Evolutionary conservation across 495 filamentous ascomycete genomes (phyloP), one percentile per base, ranked within the genome.

Genomic region (Penicillium turbatum): DNA sequence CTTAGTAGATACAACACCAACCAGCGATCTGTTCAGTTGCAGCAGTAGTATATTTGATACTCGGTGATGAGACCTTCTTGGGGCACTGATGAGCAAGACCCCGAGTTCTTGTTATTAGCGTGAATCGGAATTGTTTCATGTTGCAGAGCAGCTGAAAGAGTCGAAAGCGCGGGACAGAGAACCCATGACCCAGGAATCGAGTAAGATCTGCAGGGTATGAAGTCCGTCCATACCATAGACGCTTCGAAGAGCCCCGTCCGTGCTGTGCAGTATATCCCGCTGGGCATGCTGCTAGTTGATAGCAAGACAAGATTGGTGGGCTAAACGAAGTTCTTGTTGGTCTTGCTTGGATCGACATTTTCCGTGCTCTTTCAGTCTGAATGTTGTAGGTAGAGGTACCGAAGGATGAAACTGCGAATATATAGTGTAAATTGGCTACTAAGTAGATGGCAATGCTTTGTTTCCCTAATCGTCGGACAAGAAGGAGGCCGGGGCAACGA

Each of bases 71-170:
- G 34, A 29, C 32, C 39, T 19, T 56, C 2, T 31, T 21, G 17
- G 2, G 13, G 37, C 11, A 34, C 24, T 27, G 30, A 51, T 29
- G 5, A 27, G 29, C 31, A 29, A 12, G 13, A 5, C n/a, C n/a
- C 10, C 17, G 31, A 24, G 34, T 4, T 6, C 32, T 38, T 39
- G 60, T 51, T 30, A 58, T 49, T 53, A 61, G 59, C 35, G 27
- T 51, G 24, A 13, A 41, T 27, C 26, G 62, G 40, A 48, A 42
- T 55, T 56, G 56, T 60, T 60, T 65, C 53, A 55, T 47, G 35
- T 43, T 39, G 24, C 52, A 58, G 21, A 47, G n/a, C 45, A 51
- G 41, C 45, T 36, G 46, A 38, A 47, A 26, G 17, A 32, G 50
- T 16, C 43, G 48, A 49, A 41, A 30, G 46, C 36, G 39, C 39